Evolutionary conservation across 441 rosid species (phyloP).

Genomic region (Erodium trifolium): DNA sequence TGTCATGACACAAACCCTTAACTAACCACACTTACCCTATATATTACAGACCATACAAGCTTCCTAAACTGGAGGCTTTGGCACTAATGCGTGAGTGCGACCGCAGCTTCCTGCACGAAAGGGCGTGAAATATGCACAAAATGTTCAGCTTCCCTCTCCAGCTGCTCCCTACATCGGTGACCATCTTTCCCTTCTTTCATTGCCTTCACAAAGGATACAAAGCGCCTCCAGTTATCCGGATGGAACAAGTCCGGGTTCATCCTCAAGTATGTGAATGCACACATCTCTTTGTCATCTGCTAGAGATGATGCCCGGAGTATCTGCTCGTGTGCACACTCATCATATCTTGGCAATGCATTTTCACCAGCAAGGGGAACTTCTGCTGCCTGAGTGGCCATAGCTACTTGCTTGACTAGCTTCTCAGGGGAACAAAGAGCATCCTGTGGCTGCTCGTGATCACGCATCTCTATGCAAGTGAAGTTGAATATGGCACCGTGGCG

Average conservation of each 20-base stretch:
- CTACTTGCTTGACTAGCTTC: slow-evolving; percentile 83
- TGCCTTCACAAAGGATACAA: slow-evolving; percentile 81
- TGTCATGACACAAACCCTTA: not conserved
- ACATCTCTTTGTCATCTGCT: slow-evolving; percentile 49
- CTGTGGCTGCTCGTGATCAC: slow-evolving; percentile 30
- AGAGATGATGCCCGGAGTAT: slow-evolving; percentile 54
- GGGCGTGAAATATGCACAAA: slow-evolving; percentile 66
- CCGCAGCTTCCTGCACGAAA: slow-evolving; percentile 64
- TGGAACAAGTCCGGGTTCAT: slow-evolving; percentile 74
- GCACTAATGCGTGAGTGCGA: slow-evolving; percentile 46
- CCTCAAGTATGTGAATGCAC: slow-evolving; percentile 84
- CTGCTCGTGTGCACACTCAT: slow-evolving; percentile 64
- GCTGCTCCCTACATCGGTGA: slow-evolving; percentile 53
- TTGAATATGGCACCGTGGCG: slow-evolving; percentile 31
- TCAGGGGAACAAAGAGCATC: slow-evolving; percentile 84
- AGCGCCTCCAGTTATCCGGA: slow-evolving; percentile 68
- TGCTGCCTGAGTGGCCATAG: slow-evolving; percentile 56
- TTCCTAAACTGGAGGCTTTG: too few species aligned
- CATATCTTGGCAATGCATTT: slow-evolving; percentile 74
- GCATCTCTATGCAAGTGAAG: slow-evolving; percentile 41
- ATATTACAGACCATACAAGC: not conserved
- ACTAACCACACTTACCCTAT: not conserved
- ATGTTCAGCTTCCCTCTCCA: slow-evolving; percentile 79
- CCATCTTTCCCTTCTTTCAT: slow-evolving; percentile 68
- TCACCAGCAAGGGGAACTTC: slow-evolving; percentile 79